Evolutionary conservation across 2,329 filamentous ascomycete species (phyloP).

Genomic region (Lecanicillium sp.): DNA sequence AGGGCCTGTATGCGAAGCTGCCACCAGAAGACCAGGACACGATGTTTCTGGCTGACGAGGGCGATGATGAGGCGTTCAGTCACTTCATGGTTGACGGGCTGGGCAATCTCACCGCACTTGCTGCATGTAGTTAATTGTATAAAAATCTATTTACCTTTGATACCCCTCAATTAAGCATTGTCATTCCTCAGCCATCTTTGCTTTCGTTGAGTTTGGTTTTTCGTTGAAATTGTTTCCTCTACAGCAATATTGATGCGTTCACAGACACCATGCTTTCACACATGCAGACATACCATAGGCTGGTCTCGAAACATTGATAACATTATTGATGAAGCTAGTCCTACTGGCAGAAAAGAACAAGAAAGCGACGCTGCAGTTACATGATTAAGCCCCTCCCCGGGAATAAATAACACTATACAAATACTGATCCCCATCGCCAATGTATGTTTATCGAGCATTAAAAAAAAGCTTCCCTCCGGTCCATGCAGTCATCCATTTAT

Average conservation of each 20-base stretch:
- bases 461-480: background rate
- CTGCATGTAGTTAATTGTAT: conserved; percentile 20
- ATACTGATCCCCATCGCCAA: conserved; percentile 1
- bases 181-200: background rate
- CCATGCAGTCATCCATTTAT: conserved; percentile 16
- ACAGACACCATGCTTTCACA: background rate
- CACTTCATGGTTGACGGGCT: conserved; percentile 35
- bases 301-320: background rate
- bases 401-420: background rate
- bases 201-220: no score
- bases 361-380: conserved; percentile 3
- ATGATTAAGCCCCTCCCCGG: background rate
- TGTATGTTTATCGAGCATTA: background rate
- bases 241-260: background rate
- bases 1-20: conserved; percentile 35
- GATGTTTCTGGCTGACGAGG: conserved; percentile 31
- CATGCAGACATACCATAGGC: no score
- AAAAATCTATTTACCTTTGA: background rate
- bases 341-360: background rate
- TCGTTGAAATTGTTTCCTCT: no score
- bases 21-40: conserved; percentile 32
- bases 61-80: conserved; percentile 38
- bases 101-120: conserved; percentile 31
- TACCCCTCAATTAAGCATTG: background rate
- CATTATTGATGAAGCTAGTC: background rate